Evolutionary conservation across 148 eudicot species (phyloP).

Genomic region (Vaccinium darrowii): DNA sequence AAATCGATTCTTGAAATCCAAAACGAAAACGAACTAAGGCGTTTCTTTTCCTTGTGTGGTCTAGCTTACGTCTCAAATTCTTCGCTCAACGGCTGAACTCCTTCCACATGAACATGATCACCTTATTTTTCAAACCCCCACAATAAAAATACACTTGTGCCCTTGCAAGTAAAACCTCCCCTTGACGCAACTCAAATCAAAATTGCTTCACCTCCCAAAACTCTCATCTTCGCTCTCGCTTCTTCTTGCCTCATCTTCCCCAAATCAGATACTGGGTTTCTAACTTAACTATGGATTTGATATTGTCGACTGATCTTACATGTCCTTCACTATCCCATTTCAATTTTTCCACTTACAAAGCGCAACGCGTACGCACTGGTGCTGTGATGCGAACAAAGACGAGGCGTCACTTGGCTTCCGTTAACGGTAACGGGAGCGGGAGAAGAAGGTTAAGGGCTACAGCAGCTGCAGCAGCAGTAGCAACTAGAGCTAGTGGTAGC

Average conservation of each 20-base stretch:
- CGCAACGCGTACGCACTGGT: not conserved
- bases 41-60: too few relatives aligned
- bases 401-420: not conserved
- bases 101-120: not conserved
- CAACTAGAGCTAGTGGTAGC: not conserved
- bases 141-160: not conserved
- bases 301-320: constrained; percentile 11
- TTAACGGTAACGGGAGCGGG: constrained; percentile 28
- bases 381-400: constrained; percentile 1
- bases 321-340: constrained; percentile 8
- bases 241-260: not conserved
- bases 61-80: too few relatives aligned
- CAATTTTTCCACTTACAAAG: not conserved
- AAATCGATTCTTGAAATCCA: too few relatives aligned
- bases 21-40: too few relatives aligned
- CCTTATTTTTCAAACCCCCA: not conserved
- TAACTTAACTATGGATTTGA: constrained; percentile 23
- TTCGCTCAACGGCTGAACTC: not conserved
- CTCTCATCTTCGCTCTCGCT: not conserved
- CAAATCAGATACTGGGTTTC: not conserved
- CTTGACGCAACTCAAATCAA: not conserved
- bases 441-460: constrained; percentile 11
- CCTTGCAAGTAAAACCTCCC: not conserved
- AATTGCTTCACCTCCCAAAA: not conserved
- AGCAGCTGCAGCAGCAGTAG: not conserved